phyloP scores from a whole-genome alignment of 345 rosid species.

The Excoecaria agallocha region DNA sequence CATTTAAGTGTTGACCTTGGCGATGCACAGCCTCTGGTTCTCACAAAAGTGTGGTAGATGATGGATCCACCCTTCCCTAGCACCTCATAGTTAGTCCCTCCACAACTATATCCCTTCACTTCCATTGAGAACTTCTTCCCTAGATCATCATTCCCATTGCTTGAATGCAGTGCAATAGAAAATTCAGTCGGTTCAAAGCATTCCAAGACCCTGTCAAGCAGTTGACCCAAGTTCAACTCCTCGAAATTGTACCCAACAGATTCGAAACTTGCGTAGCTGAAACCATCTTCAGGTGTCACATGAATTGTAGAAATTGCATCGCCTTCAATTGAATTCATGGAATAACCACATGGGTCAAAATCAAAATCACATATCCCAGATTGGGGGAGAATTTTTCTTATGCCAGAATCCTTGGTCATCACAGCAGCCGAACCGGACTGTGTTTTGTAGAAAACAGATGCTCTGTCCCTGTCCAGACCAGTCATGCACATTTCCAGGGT shows the following conservation, averaged over 20 bases:
- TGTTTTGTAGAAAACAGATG: constrained; percentile 62
- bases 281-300: constrained; percentile 73
- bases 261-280: constrained; percentile 88
- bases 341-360: constrained; percentile 81
- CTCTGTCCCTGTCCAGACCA: constrained; percentile 53
- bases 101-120: constrained; percentile 48
- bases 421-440: constrained; percentile 43
- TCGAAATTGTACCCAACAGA: constrained; percentile 53
- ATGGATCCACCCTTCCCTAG: constrained; percentile 55
- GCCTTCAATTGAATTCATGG: constrained; percentile 76
- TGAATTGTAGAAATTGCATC: constrained; percentile 73
- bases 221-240: constrained; percentile 29
- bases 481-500: constrained; percentile 93
- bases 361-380: constrained; percentile 74
- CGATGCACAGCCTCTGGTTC: constrained; percentile 31
- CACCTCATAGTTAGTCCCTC: constrained; percentile 47
- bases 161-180: constrained; percentile 61
- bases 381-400: constrained; percentile 63
- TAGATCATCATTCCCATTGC: constrained; percentile 22
- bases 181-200: constrained; percentile 62
- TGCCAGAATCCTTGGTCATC: constrained; percentile 62
- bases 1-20: constrained; percentile 55
- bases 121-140: constrained; percentile 29
- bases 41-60: constrained; percentile 49
- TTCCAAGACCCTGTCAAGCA: constrained; percentile 54